Base-by-base conservation (phyloP, 257 asterid species). In the Fraxinus quadrangulata region DNA sequence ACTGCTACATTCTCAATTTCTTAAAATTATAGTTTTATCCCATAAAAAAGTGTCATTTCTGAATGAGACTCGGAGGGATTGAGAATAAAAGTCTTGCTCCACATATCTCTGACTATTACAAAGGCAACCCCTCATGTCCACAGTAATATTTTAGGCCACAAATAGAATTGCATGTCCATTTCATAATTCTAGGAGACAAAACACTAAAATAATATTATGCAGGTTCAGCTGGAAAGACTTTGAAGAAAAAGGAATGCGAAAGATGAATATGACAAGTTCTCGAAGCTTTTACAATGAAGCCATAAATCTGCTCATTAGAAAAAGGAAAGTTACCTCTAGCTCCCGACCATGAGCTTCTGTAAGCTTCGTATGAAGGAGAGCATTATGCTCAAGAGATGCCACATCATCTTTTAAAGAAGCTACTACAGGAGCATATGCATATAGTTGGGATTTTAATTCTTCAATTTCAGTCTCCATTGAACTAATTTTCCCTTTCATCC, bases 331-430 rank as follows among this genome's bases (percentile, higher is more conserved):
- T 86, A 94, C 98, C 97, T 91, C 90, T 13, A 81, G 77, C 71
- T 89, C 93, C 76, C 74, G 84, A 86, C 45, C 49, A 31, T 80
- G 78, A 26, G 88, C 76, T 24, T 59, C 78, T 66, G 79, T 78
- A 61, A 78, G 75, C 79, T 86, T 94, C n/a, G 84, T 71, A 37
- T 80, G 96, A 77, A 77, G 87, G 24, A 88, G 77, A 9, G 88
- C 88, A 84, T 88, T 92, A 34, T 78, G 82, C 88, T 94, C 97
- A 61, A 91, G 91, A 13, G 86, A 87, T 66, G 92, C 85, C 47
- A 92, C 78, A 70, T 92, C 97, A 61, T 91, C 94, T 80, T 80
- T 84, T 40, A 94, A 76, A 31, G 93, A 86, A 75, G 88, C 91
- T 51, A 90, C 76, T 19, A 89, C 85, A 30, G 96, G 97, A 72